Evolutionary conservation across 75 land plant genomes (phyloP).

Genomic region (Picea sitchensis): DNA sequence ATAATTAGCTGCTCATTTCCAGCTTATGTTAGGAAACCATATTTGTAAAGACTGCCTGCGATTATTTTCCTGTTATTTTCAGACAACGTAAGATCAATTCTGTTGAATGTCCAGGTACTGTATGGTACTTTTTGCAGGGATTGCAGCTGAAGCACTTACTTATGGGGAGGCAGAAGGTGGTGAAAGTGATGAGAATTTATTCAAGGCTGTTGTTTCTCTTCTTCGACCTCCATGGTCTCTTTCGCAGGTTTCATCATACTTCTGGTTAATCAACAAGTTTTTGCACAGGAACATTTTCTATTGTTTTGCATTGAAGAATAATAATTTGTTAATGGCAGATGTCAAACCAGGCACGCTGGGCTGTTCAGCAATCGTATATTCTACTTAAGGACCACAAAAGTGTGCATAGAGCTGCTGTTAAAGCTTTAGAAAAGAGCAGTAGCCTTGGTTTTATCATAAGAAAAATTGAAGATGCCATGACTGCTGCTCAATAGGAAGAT

Average conservation of each 20-base stretch:
- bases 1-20: not conserved
- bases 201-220: conserved; percentile 57
- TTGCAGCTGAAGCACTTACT: conserved; percentile 93
- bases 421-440: conserved; percentile 52
- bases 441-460: conserved; percentile 59
- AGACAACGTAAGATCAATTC: not conserved
- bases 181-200: conserved; percentile 93
- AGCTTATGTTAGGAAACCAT: not conserved
- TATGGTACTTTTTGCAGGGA: conserved; percentile 94
- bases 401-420: conserved; percentile 68
- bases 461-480: conserved; percentile 71
- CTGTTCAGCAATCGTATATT: conserved; percentile 83
- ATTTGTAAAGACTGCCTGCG: not conserved
- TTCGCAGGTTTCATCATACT: conserved; percentile 50
- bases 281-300: not conserved
- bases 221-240: conserved; percentile 76
- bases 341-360: conserved; percentile 95
- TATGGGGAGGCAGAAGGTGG: conserved; percentile 97
- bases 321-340: conserved; percentile 39
- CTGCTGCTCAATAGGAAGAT: conserved; percentile 12
- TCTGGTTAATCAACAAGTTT: conserved; percentile 3
- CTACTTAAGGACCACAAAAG: conserved; percentile 70
- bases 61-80: not conserved
- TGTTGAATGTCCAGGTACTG: conserved; percentile 53
- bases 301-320: not conserved